Conservation (phyloP, 2,329 filamentous ascomycete genomes). For the Fusarium solani-melongenae region DNA sequence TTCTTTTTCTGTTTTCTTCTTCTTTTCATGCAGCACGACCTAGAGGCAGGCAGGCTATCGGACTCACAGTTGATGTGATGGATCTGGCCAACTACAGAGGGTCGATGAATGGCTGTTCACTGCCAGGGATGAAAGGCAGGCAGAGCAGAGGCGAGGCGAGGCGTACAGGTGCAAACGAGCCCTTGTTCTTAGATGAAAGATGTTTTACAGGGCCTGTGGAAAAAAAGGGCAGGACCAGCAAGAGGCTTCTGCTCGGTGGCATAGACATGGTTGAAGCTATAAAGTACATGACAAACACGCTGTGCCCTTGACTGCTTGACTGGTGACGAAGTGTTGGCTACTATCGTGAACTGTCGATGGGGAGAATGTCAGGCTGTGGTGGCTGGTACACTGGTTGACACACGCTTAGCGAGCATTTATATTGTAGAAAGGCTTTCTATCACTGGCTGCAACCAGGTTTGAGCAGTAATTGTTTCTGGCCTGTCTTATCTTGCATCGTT, state of each 20-base stretch:
- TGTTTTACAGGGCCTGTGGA: constrained; percentile 23
- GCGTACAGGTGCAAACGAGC: constrained; percentile 19
- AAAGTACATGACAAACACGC: constrained; percentile 32
- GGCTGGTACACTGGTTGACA: neutral
- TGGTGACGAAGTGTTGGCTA: neutral
- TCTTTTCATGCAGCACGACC: constrained; percentile 14
- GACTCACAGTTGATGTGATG: constrained; percentile 3
- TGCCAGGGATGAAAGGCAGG: constrained; percentile 3
- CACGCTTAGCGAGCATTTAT: too few relatives aligned
- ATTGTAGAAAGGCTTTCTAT: neutral
- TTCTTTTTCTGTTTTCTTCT: neutral
- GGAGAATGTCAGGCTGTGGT: neutral
- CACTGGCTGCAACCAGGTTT: neutral
- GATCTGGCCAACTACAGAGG: neutral
- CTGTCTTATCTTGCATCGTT: neutral
- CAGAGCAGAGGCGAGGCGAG: constrained; percentile 11
- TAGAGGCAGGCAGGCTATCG: constrained; percentile 1
- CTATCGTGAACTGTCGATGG: neutral
- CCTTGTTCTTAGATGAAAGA: constrained; percentile 36
- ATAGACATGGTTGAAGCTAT: constrained; percentile 40
- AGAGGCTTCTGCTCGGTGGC: constrained; percentile 24
- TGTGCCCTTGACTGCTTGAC: neutral
- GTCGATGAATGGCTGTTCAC: constrained; percentile 1
- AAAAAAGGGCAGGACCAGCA: constrained; percentile 30
- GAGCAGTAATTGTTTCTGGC: neutral